phyloP scores from a whole-genome alignment of 169 alveolate genomes.

The Cardiosporidium cionae region DNA sequence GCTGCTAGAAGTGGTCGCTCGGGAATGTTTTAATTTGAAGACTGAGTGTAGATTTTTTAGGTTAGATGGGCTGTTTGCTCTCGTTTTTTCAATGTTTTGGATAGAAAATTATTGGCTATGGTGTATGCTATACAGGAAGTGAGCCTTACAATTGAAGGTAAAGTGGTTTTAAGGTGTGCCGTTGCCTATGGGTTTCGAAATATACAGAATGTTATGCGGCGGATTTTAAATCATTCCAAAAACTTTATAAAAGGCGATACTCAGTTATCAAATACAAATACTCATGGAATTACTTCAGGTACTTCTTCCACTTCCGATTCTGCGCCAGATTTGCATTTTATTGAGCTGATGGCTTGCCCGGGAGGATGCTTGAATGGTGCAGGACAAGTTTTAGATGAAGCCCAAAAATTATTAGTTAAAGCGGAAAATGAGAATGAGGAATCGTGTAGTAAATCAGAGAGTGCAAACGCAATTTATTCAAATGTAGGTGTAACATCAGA shows the following conservation, averaged over 20 bases:
- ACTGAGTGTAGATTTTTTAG: too few species aligned
- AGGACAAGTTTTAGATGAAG: slow-evolving; percentile 50
- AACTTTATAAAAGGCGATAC: not conserved
- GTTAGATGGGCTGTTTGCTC: too few species aligned
- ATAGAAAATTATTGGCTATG: too few species aligned
- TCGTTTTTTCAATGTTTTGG: too few species aligned
- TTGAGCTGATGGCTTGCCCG: slow-evolving; percentile 87
- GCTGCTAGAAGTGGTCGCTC: too few species aligned
- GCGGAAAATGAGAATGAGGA: not conserved
- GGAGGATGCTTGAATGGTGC: slow-evolving; percentile 87
- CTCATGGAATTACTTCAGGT: not conserved
- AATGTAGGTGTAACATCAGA: too few species aligned
- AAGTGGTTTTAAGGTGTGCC: not conserved
- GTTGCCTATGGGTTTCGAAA: slow-evolving; percentile 28
- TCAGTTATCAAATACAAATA: not conserved
- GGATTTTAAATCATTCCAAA: not conserved
- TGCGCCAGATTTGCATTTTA: slow-evolving; percentile 55
- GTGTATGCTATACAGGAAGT: slow-evolving; percentile 9
- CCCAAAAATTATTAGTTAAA: too few species aligned
- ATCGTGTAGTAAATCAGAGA: too few species aligned
- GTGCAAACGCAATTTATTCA: too few species aligned
- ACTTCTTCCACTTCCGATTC: not conserved
- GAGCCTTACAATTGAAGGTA: slow-evolving; percentile 9
- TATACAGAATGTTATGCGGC: slow-evolving; percentile 19
- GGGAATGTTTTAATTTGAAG: too few species aligned